Percentiles rank a stretch among this genome's conserved stretches.
These are phyloP conservation scores for Agrocybe praecox DNA, from an alignment of 768 basidiomycete species.

Conservation along the genomic window DNA sequence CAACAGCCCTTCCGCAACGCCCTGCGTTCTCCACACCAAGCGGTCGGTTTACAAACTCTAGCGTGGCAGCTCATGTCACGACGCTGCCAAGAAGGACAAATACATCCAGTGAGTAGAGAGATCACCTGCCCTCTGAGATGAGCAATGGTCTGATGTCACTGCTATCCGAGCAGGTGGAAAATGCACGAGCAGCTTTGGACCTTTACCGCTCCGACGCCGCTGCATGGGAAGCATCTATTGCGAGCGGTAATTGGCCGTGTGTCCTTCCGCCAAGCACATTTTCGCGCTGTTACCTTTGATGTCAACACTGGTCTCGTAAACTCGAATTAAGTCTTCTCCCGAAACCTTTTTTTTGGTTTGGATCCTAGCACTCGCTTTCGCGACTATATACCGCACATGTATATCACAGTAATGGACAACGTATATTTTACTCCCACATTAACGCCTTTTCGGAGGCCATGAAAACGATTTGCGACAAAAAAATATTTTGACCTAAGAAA, in stretches of 20 bases:
- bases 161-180: conserved; percentile 62
- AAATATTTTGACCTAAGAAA: background rate
- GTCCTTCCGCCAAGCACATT: conserved; percentile 77
- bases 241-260: conserved; percentile 71
- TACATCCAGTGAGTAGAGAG: conserved; percentile 64
- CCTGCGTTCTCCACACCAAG: conserved; percentile 63
- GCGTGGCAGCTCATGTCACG: conserved; percentile 84
- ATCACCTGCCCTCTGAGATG: conserved; percentile 10
- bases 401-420: background rate
- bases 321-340: conserved; percentile 3
- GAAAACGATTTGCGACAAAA: background rate
- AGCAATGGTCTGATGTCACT: conserved; percentile 9
- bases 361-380: background rate
- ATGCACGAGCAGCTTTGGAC: conserved; percentile 64
- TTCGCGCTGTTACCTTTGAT: conserved; percentile 74
- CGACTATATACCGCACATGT: background rate
- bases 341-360: conserved; percentile 2
- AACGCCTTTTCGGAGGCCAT: background rate
- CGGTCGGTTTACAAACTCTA: conserved; percentile 76
- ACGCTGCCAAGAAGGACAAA: conserved; percentile 70
- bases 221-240: conserved; percentile 69
- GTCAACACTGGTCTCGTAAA: background rate
- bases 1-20: conserved; percentile 72
- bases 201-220: conserved; percentile 56
- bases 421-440: no score